phyloP scores from a whole-genome alignment of 202 grass and related monocot species.

The Miscanthus sacchariflorus region DNA sequence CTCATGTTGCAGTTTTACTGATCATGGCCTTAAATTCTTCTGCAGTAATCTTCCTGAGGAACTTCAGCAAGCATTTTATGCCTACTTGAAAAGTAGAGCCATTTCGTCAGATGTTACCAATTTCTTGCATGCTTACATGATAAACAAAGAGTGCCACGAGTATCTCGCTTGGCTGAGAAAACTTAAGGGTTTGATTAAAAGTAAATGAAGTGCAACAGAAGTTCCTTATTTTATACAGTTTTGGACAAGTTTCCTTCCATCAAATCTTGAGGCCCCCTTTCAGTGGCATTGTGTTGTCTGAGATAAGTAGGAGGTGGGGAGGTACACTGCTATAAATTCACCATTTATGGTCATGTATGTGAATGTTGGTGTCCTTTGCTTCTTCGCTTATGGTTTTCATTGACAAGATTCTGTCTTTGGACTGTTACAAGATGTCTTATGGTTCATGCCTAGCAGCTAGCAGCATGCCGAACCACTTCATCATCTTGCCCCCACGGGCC shows the following conservation, averaged over 20 bases:
- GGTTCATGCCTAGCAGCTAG: no score
- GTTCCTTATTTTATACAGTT: not conserved
- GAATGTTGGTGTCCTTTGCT: not conserved
- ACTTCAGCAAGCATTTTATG: conserved; percentile 48
- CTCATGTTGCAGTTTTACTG: not conserved
- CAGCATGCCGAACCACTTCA: no score
- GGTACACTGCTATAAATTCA: not conserved
- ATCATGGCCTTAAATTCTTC: conserved; percentile 4
- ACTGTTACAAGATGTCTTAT: not conserved
- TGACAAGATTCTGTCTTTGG: not conserved
- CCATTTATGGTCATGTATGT: not conserved
- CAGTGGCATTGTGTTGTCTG: not conserved
- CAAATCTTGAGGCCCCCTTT: not conserved
- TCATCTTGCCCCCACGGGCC: no score
- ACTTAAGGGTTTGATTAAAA: conserved; percentile 45
- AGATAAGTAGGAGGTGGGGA: not conserved
- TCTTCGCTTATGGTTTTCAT: not conserved
- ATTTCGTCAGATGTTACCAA: conserved; percentile 46
- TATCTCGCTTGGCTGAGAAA: conserved; percentile 61
- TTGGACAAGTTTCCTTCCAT: not conserved
- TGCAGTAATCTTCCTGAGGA: conserved; percentile 51
- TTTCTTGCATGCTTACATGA: conserved; percentile 59
- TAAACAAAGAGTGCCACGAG: conserved; percentile 59
- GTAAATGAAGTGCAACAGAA: conserved; percentile 16
- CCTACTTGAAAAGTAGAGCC: conserved; percentile 50